Percentiles rank a stretch among this genome's conserved stretches.
phyloP scores from a whole-genome alignment of 83 land plant genomes.

The Diphasiastrum complanatum region DNA sequence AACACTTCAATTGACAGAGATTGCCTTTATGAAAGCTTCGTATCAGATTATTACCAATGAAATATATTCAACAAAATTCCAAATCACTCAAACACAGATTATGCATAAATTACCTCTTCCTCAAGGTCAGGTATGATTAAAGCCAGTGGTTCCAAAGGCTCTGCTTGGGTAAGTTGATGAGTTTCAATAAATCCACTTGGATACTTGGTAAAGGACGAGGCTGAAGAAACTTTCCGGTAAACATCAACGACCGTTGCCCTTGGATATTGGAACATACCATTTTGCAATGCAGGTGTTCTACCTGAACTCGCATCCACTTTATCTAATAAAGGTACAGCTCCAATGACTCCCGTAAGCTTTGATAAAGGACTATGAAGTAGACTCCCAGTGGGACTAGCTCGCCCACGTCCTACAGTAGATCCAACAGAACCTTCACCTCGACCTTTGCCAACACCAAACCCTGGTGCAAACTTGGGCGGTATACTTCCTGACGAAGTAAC shows the following conservation, averaged over 20 bases:
- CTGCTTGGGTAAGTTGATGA: conserved; percentile 51
- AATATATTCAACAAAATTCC: not conserved
- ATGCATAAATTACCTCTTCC: conserved; percentile 58
- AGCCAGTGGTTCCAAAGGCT: conserved; percentile 74
- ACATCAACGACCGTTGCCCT: conserved; percentile 80
- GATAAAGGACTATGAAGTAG: conserved; percentile 19
- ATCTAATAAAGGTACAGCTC: conserved; percentile 31
- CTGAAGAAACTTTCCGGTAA: conserved; percentile 39
- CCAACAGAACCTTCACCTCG: conserved; percentile 46
- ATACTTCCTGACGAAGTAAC: conserved; percentile 35
- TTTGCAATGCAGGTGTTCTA: conserved; percentile 21
- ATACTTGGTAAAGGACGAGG: conserved; percentile 20
- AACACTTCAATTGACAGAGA: no score
- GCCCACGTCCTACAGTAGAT: conserved; percentile 63
- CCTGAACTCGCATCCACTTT: conserved; percentile 30
- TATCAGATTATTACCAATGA: not conserved
- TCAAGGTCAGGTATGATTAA: conserved; percentile 68
- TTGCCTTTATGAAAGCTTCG: not conserved
- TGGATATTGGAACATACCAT: conserved; percentile 42
- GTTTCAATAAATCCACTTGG: conserved; percentile 58
- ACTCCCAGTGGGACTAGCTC: conserved; percentile 26
- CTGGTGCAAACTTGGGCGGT: conserved; percentile 52
- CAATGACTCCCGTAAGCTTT: conserved; percentile 23
- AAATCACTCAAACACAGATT: not conserved
- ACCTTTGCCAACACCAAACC: conserved; percentile 48